Conservation (phyloP, 1,139 yeast genomes). For the Debaryomyces robertsiae region DNA sequence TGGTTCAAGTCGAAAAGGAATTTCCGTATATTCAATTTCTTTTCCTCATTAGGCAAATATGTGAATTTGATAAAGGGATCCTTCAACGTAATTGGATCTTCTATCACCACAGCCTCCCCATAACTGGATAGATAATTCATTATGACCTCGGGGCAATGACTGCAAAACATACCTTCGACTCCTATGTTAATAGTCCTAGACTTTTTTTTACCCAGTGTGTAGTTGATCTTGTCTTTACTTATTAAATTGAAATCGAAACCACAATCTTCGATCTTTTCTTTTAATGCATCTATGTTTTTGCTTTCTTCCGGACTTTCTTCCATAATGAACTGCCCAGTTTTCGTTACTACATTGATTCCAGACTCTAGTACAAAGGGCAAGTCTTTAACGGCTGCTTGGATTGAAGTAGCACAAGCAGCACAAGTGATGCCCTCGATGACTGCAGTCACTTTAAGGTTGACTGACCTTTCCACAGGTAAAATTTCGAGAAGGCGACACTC, state of each 20-base stretch:
- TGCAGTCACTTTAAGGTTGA: conserved; percentile 55
- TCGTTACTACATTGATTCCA: conserved; percentile 59
- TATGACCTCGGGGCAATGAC: conserved; percentile 64
- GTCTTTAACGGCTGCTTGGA: conserved; percentile 49
- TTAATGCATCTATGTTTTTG: conserved; percentile 37
- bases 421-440: conserved; percentile 76
- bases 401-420: conserved; percentile 66
- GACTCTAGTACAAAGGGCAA: conserved; percentile 57
- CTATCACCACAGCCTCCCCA: conserved; percentile 61
- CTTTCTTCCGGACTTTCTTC: conserved; percentile 32
- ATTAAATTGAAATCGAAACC: conserved; percentile 64
- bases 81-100: conserved; percentile 55
- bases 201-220: conserved; percentile 45
- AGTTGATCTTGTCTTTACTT: conserved; percentile 42
- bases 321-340: conserved; percentile 61
- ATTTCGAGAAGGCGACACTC: conserved; percentile 60
- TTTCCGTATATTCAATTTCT: conserved; percentile 50
- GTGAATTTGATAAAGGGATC: conserved; percentile 64
- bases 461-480: conserved; percentile 54
- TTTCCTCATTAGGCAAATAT: conserved; percentile 59
- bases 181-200: conserved; percentile 59
- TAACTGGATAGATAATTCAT: conserved; percentile 50
- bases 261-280: conserved; percentile 58
- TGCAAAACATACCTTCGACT: conserved; percentile 73
- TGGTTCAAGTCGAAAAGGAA: conserved; percentile 53